phyloP scores from a whole-genome alignment of 495 filamentous ascomycete genomes.

The Talaromyces wortmannii region DNA sequence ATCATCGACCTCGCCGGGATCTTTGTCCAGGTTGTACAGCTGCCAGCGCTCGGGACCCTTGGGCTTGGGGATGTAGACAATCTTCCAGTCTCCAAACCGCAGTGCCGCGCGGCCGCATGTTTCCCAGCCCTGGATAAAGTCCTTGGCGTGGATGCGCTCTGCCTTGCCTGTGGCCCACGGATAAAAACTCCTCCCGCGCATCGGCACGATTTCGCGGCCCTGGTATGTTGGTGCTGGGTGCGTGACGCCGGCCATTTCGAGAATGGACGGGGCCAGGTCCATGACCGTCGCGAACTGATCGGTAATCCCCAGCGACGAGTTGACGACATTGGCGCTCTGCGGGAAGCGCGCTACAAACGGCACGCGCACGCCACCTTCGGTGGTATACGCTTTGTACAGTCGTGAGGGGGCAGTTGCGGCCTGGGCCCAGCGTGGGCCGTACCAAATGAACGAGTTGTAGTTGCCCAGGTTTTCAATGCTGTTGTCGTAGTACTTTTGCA shows the following conservation, averaged over 20 bases:
- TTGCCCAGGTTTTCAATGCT: constrained; percentile 52
- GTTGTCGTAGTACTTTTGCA: constrained; percentile 43
- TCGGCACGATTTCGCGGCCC: constrained; percentile 48
- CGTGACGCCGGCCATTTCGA: constrained; percentile 53
- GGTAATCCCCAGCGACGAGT: constrained; percentile 32
- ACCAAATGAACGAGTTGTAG: constrained; percentile 58
- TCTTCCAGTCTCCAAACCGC: constrained; percentile 42
- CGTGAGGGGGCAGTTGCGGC: constrained; percentile 58
- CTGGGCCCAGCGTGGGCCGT: constrained; percentile 57
- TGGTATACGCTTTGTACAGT: constrained; percentile 55
- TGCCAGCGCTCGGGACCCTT: constrained; percentile 43
- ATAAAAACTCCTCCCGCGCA: constrained; percentile 48
- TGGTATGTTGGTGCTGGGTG: constrained; percentile 46
- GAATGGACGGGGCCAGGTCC: constrained; percentile 55
- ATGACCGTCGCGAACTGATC: constrained; percentile 56
- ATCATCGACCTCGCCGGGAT: constrained; percentile 50
- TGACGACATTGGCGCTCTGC: constrained; percentile 15
- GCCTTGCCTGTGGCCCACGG: constrained; percentile 27
- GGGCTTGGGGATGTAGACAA: constrained; percentile 41
- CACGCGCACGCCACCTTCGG: constrained; percentile 54
- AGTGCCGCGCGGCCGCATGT: constrained; percentile 38
- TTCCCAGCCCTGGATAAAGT: constrained; percentile 43
- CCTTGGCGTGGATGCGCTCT: constrained; percentile 34
- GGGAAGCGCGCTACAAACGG: constrained; percentile 34
- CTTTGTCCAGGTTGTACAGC: constrained; percentile 35